Conservation (phyloP, 768 basidiomycete species). For the button mushroom (Agaricus bisporus) region DNA sequence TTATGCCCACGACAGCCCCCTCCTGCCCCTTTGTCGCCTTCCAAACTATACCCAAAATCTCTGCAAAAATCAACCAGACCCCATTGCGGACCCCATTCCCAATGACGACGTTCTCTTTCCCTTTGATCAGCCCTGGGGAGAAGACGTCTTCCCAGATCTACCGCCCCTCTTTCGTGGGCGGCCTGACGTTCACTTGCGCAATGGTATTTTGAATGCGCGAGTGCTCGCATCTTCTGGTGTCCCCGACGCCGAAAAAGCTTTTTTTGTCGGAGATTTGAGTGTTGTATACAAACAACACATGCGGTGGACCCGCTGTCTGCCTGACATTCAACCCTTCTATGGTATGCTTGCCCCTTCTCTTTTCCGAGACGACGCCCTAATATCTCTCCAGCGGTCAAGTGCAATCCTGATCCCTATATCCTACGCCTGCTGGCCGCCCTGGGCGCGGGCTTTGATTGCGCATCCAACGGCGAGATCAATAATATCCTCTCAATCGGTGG, state of each 20-base stretch:
- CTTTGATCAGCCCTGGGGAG: conserved; percentile 24
- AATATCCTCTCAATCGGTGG: conserved; percentile 71
- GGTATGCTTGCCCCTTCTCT: conserved; percentile 44
- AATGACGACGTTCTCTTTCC: conserved; percentile 19
- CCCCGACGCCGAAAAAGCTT: conserved; percentile 84
- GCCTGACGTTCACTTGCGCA: conserved; percentile 67
- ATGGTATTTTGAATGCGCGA: conserved; percentile 66
- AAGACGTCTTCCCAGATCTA: conserved; percentile 51
- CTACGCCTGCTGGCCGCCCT: conserved; percentile 84
- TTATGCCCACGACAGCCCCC: background rate
- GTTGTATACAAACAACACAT: conserved; percentile 81
- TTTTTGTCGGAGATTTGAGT: conserved; percentile 93
- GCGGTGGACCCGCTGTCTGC: conserved; percentile 73
- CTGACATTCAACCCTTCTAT: conserved; percentile 90
- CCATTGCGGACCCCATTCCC: conserved; percentile 29
- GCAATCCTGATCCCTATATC: conserved; percentile 96
- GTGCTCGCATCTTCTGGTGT: conserved; percentile 44
- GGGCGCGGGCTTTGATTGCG: conserved; percentile 95
- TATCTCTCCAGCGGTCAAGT: conserved; percentile 75
- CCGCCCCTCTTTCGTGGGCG: conserved; percentile 66
- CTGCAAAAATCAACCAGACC: conserved; percentile 17
- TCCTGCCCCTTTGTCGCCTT: conserved; percentile 8
- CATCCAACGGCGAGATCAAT: conserved; percentile 89
- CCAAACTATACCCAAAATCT: conserved; percentile 17
- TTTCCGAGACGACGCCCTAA: conserved; percentile 8